Percentiles rank a stretch among this genome's conserved stretches.
Evolutionary conservation across 2,329 filamentous ascomycete genomes (phyloP).

Genomic region (Thermothelomyces thermophilus): DNA sequence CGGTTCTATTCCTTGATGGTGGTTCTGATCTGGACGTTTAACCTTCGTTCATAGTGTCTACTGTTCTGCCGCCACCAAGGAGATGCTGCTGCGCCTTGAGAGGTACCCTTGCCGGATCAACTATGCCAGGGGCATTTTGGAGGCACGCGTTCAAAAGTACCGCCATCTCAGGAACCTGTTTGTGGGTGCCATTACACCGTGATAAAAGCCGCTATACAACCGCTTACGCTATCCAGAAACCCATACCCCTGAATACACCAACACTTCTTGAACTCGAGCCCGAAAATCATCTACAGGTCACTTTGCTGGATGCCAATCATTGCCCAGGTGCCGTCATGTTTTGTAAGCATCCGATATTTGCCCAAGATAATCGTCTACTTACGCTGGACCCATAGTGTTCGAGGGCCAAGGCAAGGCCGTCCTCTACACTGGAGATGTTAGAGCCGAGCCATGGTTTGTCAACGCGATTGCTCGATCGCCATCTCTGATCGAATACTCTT

Average conservation of each 20-base stretch:
- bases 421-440: constrained; percentile 83
- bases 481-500: constrained; percentile 64
- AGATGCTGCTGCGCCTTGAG: constrained; percentile 75
- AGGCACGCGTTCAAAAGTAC: constrained; percentile 68
- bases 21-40: not conserved
- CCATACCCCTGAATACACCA: constrained; percentile 75
- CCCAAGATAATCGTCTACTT: not conserved
- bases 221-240: constrained; percentile 46
- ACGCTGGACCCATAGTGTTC: constrained; percentile 49
- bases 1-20: not conserved
- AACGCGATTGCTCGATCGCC: constrained; percentile 66
- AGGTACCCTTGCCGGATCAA: constrained; percentile 75
- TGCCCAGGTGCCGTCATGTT: constrained; percentile 92
- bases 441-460: constrained; percentile 83
- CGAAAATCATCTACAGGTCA: constrained; percentile 65
- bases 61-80: constrained; percentile 76
- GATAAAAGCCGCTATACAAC: not conserved
- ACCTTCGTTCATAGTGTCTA: constrained; percentile 53
- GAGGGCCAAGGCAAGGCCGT: constrained; percentile 66
- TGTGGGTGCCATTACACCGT: constrained; percentile 31
- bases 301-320: constrained; percentile 85
- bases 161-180: constrained; percentile 66
- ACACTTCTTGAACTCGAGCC: constrained; percentile 68
- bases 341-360: constrained; percentile 37
- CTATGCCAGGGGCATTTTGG: constrained; percentile 68